These are phyloP conservation scores for Fonsecaea nubica DNA, from an alignment of 2,329 filamentous ascomycete species.

Conservation along the genomic window DNA sequence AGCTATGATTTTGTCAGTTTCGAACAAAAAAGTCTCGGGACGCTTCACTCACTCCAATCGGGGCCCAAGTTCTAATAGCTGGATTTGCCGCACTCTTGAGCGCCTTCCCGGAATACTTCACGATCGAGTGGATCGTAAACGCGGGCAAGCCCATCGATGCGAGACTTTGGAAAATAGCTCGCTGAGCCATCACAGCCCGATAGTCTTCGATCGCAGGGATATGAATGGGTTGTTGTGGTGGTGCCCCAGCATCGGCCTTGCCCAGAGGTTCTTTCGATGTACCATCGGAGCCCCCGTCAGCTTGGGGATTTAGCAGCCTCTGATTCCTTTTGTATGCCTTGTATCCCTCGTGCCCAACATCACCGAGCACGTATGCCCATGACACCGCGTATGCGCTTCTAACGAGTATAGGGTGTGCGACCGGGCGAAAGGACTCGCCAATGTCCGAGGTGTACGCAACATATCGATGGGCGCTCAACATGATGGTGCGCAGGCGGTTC, in stretches of 20 bases:
- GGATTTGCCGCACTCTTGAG: constrained; percentile 81
- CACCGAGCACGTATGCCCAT: constrained; percentile 89
- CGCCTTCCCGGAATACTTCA: constrained; percentile 85
- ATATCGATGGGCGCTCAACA: constrained; percentile 90
- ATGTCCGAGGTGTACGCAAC: constrained; percentile 97
- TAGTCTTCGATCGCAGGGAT: constrained; percentile 86
- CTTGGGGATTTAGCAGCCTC: constrained; percentile 70
- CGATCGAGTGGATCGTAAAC: constrained; percentile 91
- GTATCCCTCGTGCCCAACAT: constrained; percentile 92
- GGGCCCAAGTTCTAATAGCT: constrained; percentile 79
- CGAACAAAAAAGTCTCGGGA: not conserved
- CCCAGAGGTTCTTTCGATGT: constrained; percentile 58
- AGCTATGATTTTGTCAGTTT: constrained; percentile 53
- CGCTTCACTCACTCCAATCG: constrained; percentile 76
- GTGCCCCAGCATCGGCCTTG: constrained; percentile 44
- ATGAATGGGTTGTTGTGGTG: constrained; percentile 46
- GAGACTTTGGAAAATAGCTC: constrained; percentile 86
- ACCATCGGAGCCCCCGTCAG: constrained; percentile 49
- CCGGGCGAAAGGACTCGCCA: constrained; percentile 91
- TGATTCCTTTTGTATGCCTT: constrained; percentile 92
- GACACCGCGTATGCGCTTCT: constrained; percentile 85
- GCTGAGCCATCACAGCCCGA: constrained; percentile 85
- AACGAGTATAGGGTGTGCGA: constrained; percentile 85
- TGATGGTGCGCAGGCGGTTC: constrained; percentile 80
- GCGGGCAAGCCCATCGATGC: constrained; percentile 94